Conservation (phyloP, 768 basidiomycete genomes). For the Russula compacta region DNA sequence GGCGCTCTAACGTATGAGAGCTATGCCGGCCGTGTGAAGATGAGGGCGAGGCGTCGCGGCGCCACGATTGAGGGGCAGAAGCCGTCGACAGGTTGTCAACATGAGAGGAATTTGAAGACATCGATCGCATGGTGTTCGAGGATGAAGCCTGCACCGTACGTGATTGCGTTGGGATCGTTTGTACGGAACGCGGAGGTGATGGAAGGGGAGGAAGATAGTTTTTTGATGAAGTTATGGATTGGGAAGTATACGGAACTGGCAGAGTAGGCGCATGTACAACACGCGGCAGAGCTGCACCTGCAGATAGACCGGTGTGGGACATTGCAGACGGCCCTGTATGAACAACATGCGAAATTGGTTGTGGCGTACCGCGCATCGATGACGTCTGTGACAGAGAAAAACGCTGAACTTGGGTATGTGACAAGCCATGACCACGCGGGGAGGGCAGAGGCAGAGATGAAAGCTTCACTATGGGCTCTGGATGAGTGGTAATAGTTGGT, state of each 20-base stretch:
- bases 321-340: neutral
- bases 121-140: neutral
- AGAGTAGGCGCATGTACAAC: neutral
- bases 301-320: neutral
- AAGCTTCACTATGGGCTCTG: conserved; percentile 4
- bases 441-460: conserved; percentile 1
- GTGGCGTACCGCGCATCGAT: neutral
- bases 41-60: conserved; percentile 11
- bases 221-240: neutral
- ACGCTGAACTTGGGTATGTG: neutral
- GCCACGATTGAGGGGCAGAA: conserved; percentile 1
- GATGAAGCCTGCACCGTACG: neutral
- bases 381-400: neutral
- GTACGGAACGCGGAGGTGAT: neutral
- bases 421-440: neutral
- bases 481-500: conserved; percentile 2
- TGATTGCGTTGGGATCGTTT: neutral
- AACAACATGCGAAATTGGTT: neutral
- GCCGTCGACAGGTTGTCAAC: conserved; percentile 6
- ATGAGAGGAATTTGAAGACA: conserved; percentile 10
- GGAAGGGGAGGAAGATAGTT: neutral
- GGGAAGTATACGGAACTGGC: neutral
- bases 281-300: conserved; percentile 2
- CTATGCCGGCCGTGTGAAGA: conserved; percentile 4
- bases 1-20: neutral